Base-by-base conservation (phyloP, 2,329 filamentous ascomycete genomes). In the Lachnellula hyalina region DNA sequence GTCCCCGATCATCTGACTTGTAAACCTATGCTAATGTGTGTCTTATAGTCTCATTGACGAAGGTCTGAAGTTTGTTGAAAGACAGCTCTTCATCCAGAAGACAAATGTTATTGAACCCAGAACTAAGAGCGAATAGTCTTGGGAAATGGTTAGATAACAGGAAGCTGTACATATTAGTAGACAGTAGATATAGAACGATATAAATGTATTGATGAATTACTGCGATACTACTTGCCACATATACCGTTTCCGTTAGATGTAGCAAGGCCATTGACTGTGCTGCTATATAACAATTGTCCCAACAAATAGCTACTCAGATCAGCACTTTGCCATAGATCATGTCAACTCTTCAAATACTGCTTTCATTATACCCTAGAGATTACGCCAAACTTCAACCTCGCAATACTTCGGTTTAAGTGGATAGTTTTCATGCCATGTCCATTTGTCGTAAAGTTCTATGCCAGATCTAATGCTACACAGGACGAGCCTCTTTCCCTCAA, bases 11-110 rank as follows among this genome's bases (percentile, higher is more conserved):
- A 47, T 15, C 9, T 36, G 3, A 28, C 28, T 11, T 32, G 4
- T 23, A 40, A 28, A 19, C 23, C n/a, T 21, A 44, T 49, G 40
- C 58, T 66, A 61, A 63, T 34, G 5, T 17, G 23, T 11, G 28
- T 32, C 4, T 25, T n/a, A 45, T 57, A 84, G 81, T 61, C 58
- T 84, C 52, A 86, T 89, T 59, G 86, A 89, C 61, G 86, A 89
- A 70, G 72, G 73, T 12, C 75, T 89, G 55, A 89, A 89, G 70
- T 79, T 79, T 56, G 63, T 80, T 25, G 86, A 89, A 72, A 74
- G 81, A 61, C 68, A 70, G 49, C 61, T 80, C 40, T 81, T 79
- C 64, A 66, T 72, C 17, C 63, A 71, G 60, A 72, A 69, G 52
- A 66, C 65, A 1, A 54, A 51, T 9, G 51, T 63, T 9, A 53